Evolutionary conservation across 257 asterid genomes (phyloP).

Genomic region (Fraxinus pennsylvanica): DNA sequence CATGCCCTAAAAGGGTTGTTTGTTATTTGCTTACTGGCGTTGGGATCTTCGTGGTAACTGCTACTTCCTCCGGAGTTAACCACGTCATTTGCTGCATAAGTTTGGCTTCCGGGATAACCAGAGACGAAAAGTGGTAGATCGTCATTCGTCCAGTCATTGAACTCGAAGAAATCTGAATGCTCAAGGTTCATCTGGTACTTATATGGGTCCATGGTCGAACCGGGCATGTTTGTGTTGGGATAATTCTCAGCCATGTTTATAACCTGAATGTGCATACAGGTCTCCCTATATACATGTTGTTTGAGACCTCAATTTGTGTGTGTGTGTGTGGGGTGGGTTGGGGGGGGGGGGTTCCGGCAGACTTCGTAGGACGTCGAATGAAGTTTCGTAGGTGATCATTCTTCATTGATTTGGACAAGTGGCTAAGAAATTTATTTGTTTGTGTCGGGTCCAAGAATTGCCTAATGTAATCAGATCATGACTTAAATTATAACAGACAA

Average conservation of each 20-base stretch:
- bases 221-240: conserved; percentile 25
- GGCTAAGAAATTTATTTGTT: conserved; percentile 41
- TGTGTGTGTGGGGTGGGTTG: background rate
- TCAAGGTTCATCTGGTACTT: conserved; percentile 40
- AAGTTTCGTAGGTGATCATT: conserved; percentile 61
- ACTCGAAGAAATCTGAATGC: conserved; percentile 56
- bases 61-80: conserved; percentile 22
- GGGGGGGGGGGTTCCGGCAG: conserved; percentile 27
- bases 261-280: conserved; percentile 8
- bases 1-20: background rate
- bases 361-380: conserved; percentile 53
- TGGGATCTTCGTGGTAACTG: conserved; percentile 33
- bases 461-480: conserved; percentile 30
- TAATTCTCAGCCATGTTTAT: conserved; percentile 41
- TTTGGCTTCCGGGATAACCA: conserved; percentile 33
- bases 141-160: conserved; percentile 57
- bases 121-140: conserved; percentile 35
- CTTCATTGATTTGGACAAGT: conserved; percentile 38
- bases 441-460: conserved; percentile 34
- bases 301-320: conserved; percentile 2
- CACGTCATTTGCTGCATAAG: conserved; percentile 10
- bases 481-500: too few species aligned
- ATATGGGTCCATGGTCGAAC: conserved; percentile 22
- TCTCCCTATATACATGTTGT: conserved; percentile 8
- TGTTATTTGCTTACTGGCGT: conserved; percentile 44